phyloP scores from a whole-genome alignment of 2,329 filamentous ascomycete species.

The Venturia pyrina region DNA sequence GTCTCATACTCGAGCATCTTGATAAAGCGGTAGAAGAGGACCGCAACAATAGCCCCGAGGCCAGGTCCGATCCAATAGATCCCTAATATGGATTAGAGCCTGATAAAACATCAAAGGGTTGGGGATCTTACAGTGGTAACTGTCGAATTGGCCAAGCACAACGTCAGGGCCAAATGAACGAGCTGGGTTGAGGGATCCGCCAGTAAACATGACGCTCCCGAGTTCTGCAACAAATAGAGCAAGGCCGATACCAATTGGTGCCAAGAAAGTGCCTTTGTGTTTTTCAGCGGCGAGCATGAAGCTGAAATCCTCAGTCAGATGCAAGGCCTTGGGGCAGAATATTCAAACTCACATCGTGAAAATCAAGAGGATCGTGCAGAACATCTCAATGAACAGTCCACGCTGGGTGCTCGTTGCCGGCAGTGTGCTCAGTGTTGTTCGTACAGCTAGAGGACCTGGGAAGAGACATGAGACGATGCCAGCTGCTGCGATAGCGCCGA shows the following conservation, averaged over 20 bases:
- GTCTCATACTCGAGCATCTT: conserved; percentile 42
- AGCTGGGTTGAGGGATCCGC: conserved; percentile 39
- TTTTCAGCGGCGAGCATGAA: conserved; percentile 35
- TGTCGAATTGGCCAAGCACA: conserved; percentile 30
- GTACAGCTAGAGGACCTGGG: conserved; percentile 35
- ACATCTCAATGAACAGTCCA: conserved; percentile 41
- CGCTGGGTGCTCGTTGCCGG: conserved; percentile 31
- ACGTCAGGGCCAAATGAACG: conserved; percentile 40
- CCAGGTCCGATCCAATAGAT: conserved; percentile 42
- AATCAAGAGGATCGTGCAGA: conserved; percentile 38
- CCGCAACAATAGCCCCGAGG: conserved; percentile 35
- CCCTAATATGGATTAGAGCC: not conserved
- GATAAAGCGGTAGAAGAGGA: conserved; percentile 39
- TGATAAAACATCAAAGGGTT: not conserved
- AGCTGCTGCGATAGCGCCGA: conserved; percentile 35
- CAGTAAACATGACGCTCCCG: conserved; percentile 37
- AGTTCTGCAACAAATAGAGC: conserved; percentile 38
- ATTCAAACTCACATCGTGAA: conserved; percentile 32
- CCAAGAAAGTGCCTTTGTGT: conserved; percentile 29
- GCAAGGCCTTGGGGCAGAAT: not conserved
- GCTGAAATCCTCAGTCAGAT: not conserved
- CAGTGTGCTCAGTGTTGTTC: conserved; percentile 30
- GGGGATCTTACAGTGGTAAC: conserved; percentile 32
- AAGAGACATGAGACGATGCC: conserved; percentile 35
- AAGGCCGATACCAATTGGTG: conserved; percentile 34